Base-by-base conservation (phyloP, 2,329 filamentous ascomycete genomes). In the Pseudonectria foliicola region DNA sequence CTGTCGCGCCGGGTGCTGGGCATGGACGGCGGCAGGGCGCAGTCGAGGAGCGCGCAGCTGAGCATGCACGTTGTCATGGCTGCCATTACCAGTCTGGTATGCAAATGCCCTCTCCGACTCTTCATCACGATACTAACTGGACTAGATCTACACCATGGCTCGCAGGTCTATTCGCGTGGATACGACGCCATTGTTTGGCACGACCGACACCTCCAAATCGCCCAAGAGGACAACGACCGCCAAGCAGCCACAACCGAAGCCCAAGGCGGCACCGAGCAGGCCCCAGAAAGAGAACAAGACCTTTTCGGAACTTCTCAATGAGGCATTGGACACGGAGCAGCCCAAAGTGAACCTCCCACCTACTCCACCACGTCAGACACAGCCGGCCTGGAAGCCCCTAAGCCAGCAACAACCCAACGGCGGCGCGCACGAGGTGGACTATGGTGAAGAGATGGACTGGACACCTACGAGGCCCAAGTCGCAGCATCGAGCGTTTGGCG, bases 391-490 rank as follows among this genome's bases (percentile, higher is more conserved):
- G 37, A 48, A 3, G 40, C 44, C 27, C 47, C 35, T 10, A 42
- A 48, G 2, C 35, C 42, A 7, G 39, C 43, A 21, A 43, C 27
- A 18, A 26, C 39, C 3, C 43, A 44, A 25, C 18, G 18, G 18
- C 18, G 8, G 18, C 18, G 18, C 18, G 18, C 18, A 21, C 18
- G 41, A 52, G 14, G 34, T 52, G 2, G 59, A 64, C 7, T 63
- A 70, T 37, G 64, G 63, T 1, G 74, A 82, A 26, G 71, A 73
- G 36, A 88, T 89, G 84, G 84, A 88, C 50, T 86, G 82, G 77
- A 74, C 78, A 3, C 80, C 80, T 1, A 77, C 76, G 0, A 62
- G 65, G 36, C 69, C 70, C n/a, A 62, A 47, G 6, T 44, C 48
- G 4, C 50, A 40, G 2, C 62, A 77, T 40, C 71, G 73, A 34